Percentiles rank a stretch among this genome's conserved stretches.
These are phyloP conservation scores for Syzygium jambos DNA, from an alignment of 345 rosid genomes.

Conservation along the genomic window DNA sequence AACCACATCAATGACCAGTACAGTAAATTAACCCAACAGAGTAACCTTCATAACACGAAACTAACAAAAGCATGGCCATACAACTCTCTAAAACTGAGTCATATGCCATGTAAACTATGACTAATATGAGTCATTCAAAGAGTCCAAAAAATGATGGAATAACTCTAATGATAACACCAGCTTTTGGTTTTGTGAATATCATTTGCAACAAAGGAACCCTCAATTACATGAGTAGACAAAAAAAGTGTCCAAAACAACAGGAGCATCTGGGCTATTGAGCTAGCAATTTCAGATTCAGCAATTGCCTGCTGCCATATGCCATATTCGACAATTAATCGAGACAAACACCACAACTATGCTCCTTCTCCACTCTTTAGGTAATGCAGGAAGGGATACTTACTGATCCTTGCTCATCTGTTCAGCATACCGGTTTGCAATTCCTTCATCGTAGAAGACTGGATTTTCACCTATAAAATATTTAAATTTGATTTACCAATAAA, in stretches of 20 bases:
- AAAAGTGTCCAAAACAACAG: background rate
- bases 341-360: background rate
- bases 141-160: background rate
- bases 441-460: slow-evolving; percentile 29
- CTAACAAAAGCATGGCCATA: background rate
- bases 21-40: background rate
- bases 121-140: background rate
- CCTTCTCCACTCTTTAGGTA: background rate
- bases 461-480: slow-evolving; percentile 10
- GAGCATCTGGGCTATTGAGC: background rate
- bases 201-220: background rate
- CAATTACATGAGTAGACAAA: background rate
- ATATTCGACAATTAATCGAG: background rate
- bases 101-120: background rate
- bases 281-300: background rate
- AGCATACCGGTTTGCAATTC: slow-evolving; percentile 14
- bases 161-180: background rate
- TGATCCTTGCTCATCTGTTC: slow-evolving; percentile 24
- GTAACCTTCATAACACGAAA: background rate
- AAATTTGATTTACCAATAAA: background rate
- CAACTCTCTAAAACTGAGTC: background rate
- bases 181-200: background rate
- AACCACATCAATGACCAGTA: background rate
- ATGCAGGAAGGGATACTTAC: slow-evolving; percentile 22
- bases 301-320: background rate